Conservation (phyloP, 1,284 basidiomycete genomes). For the Trametes versicolor region DNA sequence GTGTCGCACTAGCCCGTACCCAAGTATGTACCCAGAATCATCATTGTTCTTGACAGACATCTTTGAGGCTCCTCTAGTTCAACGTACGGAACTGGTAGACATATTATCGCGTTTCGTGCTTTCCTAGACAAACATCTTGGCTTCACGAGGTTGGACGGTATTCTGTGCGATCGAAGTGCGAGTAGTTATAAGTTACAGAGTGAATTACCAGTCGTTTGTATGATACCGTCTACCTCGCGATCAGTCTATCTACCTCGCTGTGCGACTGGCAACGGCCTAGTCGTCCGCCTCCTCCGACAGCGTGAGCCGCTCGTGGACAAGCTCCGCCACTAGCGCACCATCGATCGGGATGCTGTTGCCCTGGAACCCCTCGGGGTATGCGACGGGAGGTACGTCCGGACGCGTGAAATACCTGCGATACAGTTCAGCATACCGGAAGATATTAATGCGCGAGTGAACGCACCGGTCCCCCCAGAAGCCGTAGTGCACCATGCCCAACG, state of each 20-base stretch:
- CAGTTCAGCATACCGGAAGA: neutral
- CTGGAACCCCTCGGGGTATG: constrained; percentile 49
- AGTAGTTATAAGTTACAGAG: constrained; percentile 15
- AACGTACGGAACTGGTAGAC: too few species aligned
- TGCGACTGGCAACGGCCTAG: constrained; percentile 59
- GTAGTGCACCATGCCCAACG: constrained; percentile 86
- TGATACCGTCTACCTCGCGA: constrained; percentile 9
- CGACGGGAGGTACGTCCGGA: constrained; percentile 45
- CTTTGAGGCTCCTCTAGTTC: too few species aligned
- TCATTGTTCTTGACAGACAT: too few species aligned
- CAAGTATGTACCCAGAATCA: too few species aligned
- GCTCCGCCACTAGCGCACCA: constrained; percentile 47
- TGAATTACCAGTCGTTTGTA: constrained; percentile 13
- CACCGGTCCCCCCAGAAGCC: constrained; percentile 81
- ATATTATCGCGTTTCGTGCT: too few species aligned
- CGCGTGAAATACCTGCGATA: constrained; percentile 6
- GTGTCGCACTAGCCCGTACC: too few species aligned
- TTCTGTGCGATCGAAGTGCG: constrained; percentile 5
- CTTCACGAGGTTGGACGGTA: neutral
- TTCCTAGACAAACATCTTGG: too few species aligned
- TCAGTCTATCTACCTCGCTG: neutral
- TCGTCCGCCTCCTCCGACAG: constrained; percentile 60
- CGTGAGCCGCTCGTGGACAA: constrained; percentile 50
- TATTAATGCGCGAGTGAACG: too few species aligned
- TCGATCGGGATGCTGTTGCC: constrained; percentile 17